A percentile compares a stretch with the other conserved stretches of the same genome.
phyloP scores from a whole-genome alignment of 2,329 filamentous ascomycete species.

The Samsoniella hepiali region DNA sequence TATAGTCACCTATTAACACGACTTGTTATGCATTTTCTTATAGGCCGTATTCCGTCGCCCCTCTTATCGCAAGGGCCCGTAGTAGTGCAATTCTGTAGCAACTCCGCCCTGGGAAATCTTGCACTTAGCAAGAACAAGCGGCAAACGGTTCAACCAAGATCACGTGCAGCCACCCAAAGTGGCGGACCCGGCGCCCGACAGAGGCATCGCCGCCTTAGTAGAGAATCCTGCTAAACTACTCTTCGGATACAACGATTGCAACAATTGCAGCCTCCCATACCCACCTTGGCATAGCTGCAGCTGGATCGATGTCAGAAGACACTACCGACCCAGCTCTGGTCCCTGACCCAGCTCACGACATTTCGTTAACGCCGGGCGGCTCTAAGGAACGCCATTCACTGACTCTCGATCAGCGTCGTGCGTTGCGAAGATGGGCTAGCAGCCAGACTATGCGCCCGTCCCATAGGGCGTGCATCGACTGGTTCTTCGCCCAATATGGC shows the following conservation, averaged over 20 bases:
- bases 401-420: conserved; percentile 60
- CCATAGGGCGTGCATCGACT: conserved; percentile 61
- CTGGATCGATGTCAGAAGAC: conserved; percentile 35
- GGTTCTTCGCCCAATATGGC: conserved; percentile 57
- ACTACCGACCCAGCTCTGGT: conserved; percentile 39
- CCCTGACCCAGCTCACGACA: conserved; percentile 31
- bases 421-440: conserved; percentile 58
- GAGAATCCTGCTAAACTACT: conserved; percentile 23
- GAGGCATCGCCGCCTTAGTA: conserved; percentile 33
- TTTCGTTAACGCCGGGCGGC: conserved; percentile 22
- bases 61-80: conserved; percentile 17
- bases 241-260: conserved; percentile 30
- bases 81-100: conserved; percentile 12
- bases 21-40: background rate
- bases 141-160: conserved; percentile 6
- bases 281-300: conserved; percentile 22
- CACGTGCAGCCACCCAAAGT: conserved; percentile 14
- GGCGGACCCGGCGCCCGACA: conserved; percentile 26
- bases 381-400: conserved; percentile 55
- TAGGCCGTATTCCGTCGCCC: background rate
- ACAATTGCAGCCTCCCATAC: conserved; percentile 22
- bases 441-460: conserved; percentile 54
- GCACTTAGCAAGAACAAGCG: conserved; percentile 18
- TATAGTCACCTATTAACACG: too few species aligned
- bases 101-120: conserved; percentile 4